phyloP scores from a whole-genome alignment of 2,329 filamentous ascomycete species.

The Pseudogymnoascus pannorum region DNA sequence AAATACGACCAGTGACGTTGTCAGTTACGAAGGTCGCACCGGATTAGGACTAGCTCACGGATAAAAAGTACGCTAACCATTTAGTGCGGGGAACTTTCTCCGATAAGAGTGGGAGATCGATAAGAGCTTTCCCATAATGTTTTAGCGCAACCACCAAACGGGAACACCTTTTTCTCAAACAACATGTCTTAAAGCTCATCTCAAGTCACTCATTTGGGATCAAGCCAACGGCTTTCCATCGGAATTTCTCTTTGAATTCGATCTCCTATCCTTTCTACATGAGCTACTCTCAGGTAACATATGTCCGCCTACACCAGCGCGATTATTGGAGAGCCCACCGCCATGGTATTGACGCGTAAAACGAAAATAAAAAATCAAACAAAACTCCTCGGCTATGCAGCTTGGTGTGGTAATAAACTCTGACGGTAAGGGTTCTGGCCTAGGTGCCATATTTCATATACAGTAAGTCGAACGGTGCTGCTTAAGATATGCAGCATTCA shows the following conservation, averaged over 20 bases:
- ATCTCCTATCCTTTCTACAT: constrained; percentile 1
- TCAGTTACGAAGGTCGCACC: background rate
- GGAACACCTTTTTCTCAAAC: background rate
- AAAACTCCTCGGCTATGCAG: constrained; percentile 6
- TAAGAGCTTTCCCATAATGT: background rate
- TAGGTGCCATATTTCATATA: constrained; percentile 3
- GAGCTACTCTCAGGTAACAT: background rate
- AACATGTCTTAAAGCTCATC: background rate
- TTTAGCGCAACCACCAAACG: constrained; percentile 2
- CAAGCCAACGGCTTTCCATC: background rate
- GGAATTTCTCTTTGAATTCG: background rate
- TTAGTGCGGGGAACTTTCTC: background rate
- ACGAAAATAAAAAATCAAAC: constrained; percentile 3
- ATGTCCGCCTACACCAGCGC: background rate
- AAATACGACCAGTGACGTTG: constrained; percentile 2
- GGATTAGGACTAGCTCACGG: background rate
- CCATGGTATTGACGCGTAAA: constrained; percentile 4
- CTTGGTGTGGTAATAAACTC: constrained; percentile 4
- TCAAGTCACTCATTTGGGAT: background rate
- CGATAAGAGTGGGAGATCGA: background rate
- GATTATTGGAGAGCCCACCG: constrained; percentile 2
- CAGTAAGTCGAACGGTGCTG: background rate
- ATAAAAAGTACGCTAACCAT: background rate
- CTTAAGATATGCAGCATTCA: background rate
- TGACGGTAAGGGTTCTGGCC: constrained; percentile 1